Evolutionary conservation across 768 basidiomycete species (phyloP).

Genomic region (Chalciporus sphaerocephalus): DNA sequence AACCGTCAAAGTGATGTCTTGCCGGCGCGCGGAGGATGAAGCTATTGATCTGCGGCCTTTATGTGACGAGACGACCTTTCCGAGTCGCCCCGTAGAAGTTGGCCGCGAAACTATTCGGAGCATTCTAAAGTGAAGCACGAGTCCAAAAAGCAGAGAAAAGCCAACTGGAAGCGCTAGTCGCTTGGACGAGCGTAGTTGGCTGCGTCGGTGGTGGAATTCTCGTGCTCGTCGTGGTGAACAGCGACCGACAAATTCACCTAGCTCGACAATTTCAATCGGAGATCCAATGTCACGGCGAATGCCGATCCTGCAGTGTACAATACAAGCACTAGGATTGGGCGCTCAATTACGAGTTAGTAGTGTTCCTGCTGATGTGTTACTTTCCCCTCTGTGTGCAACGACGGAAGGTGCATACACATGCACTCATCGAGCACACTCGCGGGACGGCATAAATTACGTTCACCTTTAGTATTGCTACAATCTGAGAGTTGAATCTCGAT

Average conservation of each 20-base stretch:
- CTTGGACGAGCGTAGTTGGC: conserved; percentile 13
- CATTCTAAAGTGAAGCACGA: conserved; percentile 40
- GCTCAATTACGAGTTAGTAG: no score
- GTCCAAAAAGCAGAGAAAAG: conserved; percentile 19
- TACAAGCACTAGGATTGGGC: no score
- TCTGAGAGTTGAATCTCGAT: no score
- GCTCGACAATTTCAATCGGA: conserved; percentile 20
- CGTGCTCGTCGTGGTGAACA: conserved; percentile 42
- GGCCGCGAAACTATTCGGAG: conserved; percentile 69
- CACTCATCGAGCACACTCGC: no score
- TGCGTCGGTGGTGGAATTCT: conserved; percentile 13
- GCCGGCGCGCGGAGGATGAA: conserved; percentile 60
- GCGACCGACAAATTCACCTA: conserved; percentile 29
- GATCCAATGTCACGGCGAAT: conserved; percentile 13
- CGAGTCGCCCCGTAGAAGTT: conserved; percentile 64
- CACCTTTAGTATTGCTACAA: no score
- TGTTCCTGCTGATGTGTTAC: no score
- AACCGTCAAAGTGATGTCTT: conserved; percentile 87
- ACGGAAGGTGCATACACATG: no score
- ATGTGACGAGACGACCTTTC: conserved; percentile 49
- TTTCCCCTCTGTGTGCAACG: no score
- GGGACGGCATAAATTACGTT: no score
- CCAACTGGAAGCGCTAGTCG: conserved; percentile 13
- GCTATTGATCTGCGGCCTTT: conserved; percentile 57
- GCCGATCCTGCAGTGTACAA: conserved; percentile 3